Conservation (phyloP, 2,329 filamentous ascomycete genomes). For the Scedosporium apiospermum region DNA sequence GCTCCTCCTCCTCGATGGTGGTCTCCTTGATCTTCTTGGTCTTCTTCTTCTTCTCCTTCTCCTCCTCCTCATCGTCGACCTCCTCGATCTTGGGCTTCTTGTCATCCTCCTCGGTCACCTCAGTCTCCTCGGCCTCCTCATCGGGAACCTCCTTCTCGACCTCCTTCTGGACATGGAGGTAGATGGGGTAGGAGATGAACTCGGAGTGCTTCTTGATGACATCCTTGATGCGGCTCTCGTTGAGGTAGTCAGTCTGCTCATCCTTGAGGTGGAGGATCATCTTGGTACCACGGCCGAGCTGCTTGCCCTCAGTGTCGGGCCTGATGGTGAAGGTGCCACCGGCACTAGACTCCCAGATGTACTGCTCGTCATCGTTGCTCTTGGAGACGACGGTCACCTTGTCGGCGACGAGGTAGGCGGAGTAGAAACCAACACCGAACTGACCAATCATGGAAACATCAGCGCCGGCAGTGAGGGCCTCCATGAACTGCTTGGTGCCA, state of each 20-base stretch:
- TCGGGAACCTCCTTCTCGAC: constrained; percentile 97
- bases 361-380: constrained; percentile 99
- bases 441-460: constrained; percentile 99
- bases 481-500: constrained; percentile 99
- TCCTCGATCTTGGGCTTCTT: constrained; percentile 97
- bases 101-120: constrained; percentile 60
- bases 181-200: constrained; percentile 99
- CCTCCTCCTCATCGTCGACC: constrained; percentile 76
- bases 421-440: constrained; percentile 99
- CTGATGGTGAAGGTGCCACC: constrained; percentile 95
- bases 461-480: constrained; percentile 93
- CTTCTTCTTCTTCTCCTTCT: constrained; percentile 88
- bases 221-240: constrained; percentile 99
- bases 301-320: constrained; percentile 83
- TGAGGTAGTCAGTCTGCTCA: constrained; percentile 95
- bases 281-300: constrained; percentile 89
- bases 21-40: constrained; percentile 99
- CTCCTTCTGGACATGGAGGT: constrained; percentile 99
- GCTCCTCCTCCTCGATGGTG: constrained; percentile 97
- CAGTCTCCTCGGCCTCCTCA: constrained; percentile 73
- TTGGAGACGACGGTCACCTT: constrained; percentile 92
- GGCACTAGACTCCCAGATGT: constrained; percentile 96
- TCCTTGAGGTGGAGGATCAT: constrained; percentile 99
- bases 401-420: constrained; percentile 98
- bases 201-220: constrained; percentile 99